Conservation (phyloP, 768 basidiomycete genomes). For the Lactifluus hygrophoroides region DNA sequence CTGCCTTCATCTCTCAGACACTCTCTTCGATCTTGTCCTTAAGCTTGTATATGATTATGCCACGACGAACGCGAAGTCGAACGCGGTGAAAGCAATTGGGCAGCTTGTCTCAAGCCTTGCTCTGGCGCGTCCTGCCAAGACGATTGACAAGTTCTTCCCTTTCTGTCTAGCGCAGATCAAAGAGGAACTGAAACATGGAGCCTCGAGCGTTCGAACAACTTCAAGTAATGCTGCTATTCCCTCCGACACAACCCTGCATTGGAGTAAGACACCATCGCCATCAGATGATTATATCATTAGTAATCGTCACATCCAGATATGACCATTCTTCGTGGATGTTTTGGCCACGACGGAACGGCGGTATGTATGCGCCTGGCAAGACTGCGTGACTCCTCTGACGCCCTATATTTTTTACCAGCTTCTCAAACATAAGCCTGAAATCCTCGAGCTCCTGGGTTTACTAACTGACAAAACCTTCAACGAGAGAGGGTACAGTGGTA, state of each 20-base stretch:
- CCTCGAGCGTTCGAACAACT: slow-evolving; percentile 77
- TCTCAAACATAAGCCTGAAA: slow-evolving; percentile 55
- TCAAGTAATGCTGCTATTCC: slow-evolving; percentile 64
- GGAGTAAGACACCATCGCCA: slow-evolving; percentile 53
- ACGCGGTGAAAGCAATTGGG: slow-evolving; percentile 85
- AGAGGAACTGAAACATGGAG: slow-evolving; percentile 82
- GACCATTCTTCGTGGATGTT: slow-evolving; percentile 71
- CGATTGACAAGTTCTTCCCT: slow-evolving; percentile 71
- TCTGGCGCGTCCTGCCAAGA: slow-evolving; percentile 65
- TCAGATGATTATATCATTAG: neutral
- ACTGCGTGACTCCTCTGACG: slow-evolving; percentile 3
- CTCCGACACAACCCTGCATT: slow-evolving; percentile 85
- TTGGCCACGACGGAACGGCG: slow-evolving; percentile 61
- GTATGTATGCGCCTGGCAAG: slow-evolving; percentile 33
- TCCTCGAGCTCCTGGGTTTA: slow-evolving; percentile 53
- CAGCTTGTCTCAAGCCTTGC: slow-evolving; percentile 82
- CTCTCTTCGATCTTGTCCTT: slow-evolving; percentile 76
- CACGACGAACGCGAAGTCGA: slow-evolving; percentile 83
- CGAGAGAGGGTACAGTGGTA: slow-evolving; percentile 81
- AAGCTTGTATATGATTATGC: slow-evolving; percentile 81
- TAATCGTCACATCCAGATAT: slow-evolving; percentile 45
- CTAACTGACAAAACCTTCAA: slow-evolving; percentile 76
- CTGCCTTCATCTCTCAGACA: slow-evolving; percentile 70
- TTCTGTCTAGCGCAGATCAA: slow-evolving; percentile 70
- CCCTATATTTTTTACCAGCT: slow-evolving; percentile 35